A percentile compares a stretch with the other conserved stretches of the same genome.
Evolutionary conservation across 257 asterid genomes (phyloP).

Genomic region (Solanum stenotomum): DNA sequence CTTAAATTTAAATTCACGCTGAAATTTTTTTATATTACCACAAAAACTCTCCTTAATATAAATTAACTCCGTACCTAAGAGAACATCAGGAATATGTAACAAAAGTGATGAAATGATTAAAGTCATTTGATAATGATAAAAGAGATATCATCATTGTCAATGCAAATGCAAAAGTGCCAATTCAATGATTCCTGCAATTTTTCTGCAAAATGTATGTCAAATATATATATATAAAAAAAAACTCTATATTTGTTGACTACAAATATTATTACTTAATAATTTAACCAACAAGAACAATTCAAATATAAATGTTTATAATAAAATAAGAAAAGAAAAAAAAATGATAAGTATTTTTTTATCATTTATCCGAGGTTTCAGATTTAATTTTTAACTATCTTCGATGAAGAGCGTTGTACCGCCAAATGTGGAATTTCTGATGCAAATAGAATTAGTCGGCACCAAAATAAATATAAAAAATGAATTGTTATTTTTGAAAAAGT

Average conservation of each 20-base stretch:
- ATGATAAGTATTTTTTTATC: not conserved
- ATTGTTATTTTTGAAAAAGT: not conserved
- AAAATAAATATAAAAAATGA: not conserved
- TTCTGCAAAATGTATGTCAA: slow-evolving; percentile 29
- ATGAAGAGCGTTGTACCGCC: not conserved
- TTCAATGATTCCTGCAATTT: slow-evolving; percentile 23
- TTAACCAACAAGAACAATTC: not conserved
- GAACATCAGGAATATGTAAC: not conserved
- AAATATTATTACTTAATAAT: not conserved
- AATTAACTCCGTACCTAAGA: accelerated
- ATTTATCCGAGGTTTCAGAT: not conserved
- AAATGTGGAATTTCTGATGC: not conserved
- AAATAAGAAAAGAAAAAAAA: not conserved
- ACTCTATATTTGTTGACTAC: not conserved
- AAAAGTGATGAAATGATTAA: slow-evolving; percentile 38
- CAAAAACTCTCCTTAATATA: not conserved
- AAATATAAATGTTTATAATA: not conserved
- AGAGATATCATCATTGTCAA: slow-evolving; percentile 14
- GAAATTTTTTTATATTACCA: not conserved
- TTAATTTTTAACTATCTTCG: not conserved
- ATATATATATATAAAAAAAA: not conserved
- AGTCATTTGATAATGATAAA: slow-evolving; percentile 20
- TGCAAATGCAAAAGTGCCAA: slow-evolving; percentile 12
- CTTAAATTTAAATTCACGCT: not conserved
- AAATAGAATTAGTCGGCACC: not conserved